Evolutionary conservation across 2,329 filamentous ascomycete species (phyloP), one percentile per base, ranked within the genome.

Genomic region (Aureobasidium sp.): DNA sequence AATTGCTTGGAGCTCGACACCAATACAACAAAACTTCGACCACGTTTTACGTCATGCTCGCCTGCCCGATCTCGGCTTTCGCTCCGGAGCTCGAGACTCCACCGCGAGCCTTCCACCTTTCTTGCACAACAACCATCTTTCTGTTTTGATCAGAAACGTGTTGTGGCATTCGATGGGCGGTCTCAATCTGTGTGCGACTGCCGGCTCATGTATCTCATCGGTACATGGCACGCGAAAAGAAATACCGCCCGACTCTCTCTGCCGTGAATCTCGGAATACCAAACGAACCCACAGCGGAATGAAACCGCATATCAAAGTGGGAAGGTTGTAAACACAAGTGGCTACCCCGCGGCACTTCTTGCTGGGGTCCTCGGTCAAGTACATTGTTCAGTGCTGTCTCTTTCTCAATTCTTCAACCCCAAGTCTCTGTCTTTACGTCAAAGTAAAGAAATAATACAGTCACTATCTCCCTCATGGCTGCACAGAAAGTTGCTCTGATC

Each of bases 401-500:
- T 4, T 15, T 27, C 29, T 33, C 4, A 17, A 6, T 17, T 19
- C 31, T 42, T 2, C 24, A 8, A 14, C 24, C 31, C 5, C 24
- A 8, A 14, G 0, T 44, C 39, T 33, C 5, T 5, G 5, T 22
- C 9, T 33, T 35, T n/a, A 7, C 22, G 17, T 24, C 12, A 24
- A 14, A 6, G 9, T 15, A 15, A 49, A 14, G 6, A 0, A 33
- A 31, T 24, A 19, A 31, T 7, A 39, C 12, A 1, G 17, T 8
- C 7, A 7, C 17, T 3, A 11, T 49, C 27, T 49, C 1, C 19
- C 45, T 11, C 22, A 65, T 65, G 64, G 62, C 64, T 50, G 61
- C 60, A 44, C 64, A 65, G 44, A 65, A 65, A 47, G 64, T 65
- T 31, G 64, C 64, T 22, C 48, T 65, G 11, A 77, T 80, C 53